Conservation (phyloP, 2,329 filamentous ascomycete species). For the Fusarium begoniae region DNA sequence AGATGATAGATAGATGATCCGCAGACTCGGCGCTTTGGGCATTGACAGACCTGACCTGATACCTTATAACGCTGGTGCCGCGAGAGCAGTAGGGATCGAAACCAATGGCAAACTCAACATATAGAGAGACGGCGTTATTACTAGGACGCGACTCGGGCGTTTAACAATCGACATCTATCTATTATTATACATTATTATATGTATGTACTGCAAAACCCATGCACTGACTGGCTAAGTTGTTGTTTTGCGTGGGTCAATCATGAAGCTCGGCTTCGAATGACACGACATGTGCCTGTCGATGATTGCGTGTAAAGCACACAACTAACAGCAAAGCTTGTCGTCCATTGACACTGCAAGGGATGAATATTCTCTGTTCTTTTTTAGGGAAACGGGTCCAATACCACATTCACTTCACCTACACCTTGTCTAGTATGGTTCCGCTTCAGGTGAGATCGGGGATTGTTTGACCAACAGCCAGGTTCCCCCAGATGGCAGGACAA, state of each 20-base stretch:
- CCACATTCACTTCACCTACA: conserved; percentile 20
- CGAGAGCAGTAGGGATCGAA: not conserved
- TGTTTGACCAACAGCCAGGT: conserved; percentile 34
- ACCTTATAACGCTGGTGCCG: conserved; percentile 12
- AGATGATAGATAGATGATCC: conserved; percentile 11
- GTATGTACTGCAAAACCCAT: not conserved
- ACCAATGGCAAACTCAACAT: conserved; percentile 8
- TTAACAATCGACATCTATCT: not conserved
- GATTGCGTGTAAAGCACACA: conserved; percentile 16
- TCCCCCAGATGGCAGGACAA: conserved; percentile 38
- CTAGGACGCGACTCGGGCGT: conserved; percentile 16
- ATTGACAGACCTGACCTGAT: conserved; percentile 6
- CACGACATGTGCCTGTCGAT: not conserved
- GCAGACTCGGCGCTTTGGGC: conserved; percentile 11
- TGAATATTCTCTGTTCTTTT: conserved; percentile 32
- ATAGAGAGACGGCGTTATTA: not conserved
- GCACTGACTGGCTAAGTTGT: not conserved
- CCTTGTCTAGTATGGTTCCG: conserved; percentile 37
- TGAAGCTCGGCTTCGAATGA: conserved; percentile 1
- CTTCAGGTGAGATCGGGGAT: conserved; percentile 43
- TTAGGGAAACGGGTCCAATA: conserved; percentile 36
- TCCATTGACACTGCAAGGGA: conserved; percentile 24
- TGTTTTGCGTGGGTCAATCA: conserved; percentile 19
- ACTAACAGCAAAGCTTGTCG: not conserved
- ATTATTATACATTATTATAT: not conserved